Base-by-base conservation (phyloP, 352 stramenopile genomes). In the Globisporangium parvum region DNA sequence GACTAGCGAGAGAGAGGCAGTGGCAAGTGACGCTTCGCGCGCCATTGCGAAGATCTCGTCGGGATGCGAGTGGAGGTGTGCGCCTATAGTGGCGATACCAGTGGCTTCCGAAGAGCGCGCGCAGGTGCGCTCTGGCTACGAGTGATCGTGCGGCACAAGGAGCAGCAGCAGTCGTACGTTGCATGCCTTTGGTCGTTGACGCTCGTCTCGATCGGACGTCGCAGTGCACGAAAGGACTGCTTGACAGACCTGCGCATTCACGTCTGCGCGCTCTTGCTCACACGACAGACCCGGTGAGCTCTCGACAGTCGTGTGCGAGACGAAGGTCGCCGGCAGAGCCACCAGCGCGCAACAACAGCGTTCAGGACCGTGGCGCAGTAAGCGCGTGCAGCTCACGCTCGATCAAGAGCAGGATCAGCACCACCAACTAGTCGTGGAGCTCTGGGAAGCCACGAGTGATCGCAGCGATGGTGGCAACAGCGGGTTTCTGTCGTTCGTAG, bases 401-500 rank as follows among this genome's bases (percentile, higher is more conserved):
- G 5, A 11, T 6, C 26, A 26, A 35, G 14, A 39, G 18, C 33
- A 42, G 2, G n/a, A 35, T 28, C 10, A 47, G 14, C 0, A 24
- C 11, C 44, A 54, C 11, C 44, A 53, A 18, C 11, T 17, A 12
- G 28, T 55, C 21, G 10, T 37, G 31, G 57, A 63, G 45, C 50
- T 57, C 24, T 63, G 57, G 49, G 37, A n/a, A n/a, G 28, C 18
- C 6, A 33, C 35, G 21, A 6, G 18, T 2, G 14, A 2, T 39
- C 26, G 12, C 14, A 14, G 18, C 12, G 46, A 6, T 40, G 26
- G n/a, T 18, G 39, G 15, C 14, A 17, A 20, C 6, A 23, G 28
- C 2, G 50, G 10, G 10, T 48, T 58, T 21, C 20, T 63, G n/a
- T 53, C 57, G 33, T 51, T 58, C n/a, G 23, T 53, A 14, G 57